Base-by-base conservation (phyloP, 495 filamentous ascomycete species). In the Margaritispora aquatica region DNA sequence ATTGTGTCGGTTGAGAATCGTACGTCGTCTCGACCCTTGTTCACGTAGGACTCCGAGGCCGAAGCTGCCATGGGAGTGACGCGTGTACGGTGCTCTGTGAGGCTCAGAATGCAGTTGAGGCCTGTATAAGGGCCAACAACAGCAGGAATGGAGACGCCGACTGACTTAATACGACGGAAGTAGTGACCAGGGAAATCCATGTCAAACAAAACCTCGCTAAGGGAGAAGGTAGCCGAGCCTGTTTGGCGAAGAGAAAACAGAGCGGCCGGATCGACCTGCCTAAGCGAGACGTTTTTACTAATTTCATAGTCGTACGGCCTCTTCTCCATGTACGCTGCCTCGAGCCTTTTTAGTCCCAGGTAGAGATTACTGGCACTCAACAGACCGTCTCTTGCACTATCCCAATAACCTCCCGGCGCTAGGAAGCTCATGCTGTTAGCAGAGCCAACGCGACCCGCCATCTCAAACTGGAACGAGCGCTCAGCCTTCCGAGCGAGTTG, bases 171-270 rank as follows among this genome's bases (percentile, higher is more conserved):
- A 7, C 70, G 64, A 0, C 75, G 73, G 17, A 36, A 54, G 66
- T 71, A 76, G 62, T 77, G 74, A 17, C 75, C 74, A 3, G 75
- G 75, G 51, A 70, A 75, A 63, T 77, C 74, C 22, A 75, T 54
- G 57, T 77, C 75, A 51, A 73, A 75, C 0, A 74, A 54, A 1
- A 70, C 26, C 62, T 75, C 74, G 2, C 69, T 67, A 2, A 76
- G 17, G 4, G 11, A 4, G 31, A 71, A 67, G 23, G 57, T 41
- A 9, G 47, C 29, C 7, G 10, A 29, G n/a, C 72, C 70, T 1
- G 23, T 65, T 22, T 55, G 51, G 3, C 66, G 65, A 1, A 75
- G 60, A 2, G 17, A 13, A 3, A 73, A n/a, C 1, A 74, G 64
- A 5, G 65, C 67, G 3, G 55, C 21, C 3, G 72, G 73, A 27